Base-by-base conservation (phyloP, 1,139 yeast genomes). In the Yamadazyma triangularis region DNA sequence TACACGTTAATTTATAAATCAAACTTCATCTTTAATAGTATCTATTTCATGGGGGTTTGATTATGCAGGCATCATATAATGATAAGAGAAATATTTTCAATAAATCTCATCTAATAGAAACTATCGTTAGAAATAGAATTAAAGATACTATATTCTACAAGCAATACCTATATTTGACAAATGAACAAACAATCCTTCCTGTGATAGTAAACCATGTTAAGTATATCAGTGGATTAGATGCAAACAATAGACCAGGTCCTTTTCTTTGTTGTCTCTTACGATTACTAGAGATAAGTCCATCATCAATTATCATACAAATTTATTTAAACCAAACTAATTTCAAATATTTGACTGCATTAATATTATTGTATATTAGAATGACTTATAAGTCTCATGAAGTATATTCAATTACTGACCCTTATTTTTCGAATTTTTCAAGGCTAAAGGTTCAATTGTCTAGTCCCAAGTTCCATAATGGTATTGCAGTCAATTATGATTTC, bases 61-160 rank as follows among this genome's bases (percentile, higher is more conserved):
- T 18, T 9, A 18, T 18, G 20, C 31, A 40, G 25, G 33, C 46
- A 6, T 29, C 29, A 12, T 40, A 40, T 26, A 39, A 44, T 24
- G 64, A 58, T 28, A 58, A 56, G 34, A 28, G 62, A 27, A 47
- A 44, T 15, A 42, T 47, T 2, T 30, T 66, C 22, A 76, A 77
- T 44, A 75, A 78, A 24, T 73, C 79, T 0, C 51, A 66, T 33
- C 54, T 79, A 25, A 59, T 83, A 4, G 91, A 82, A 47, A 79
- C 82, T 35, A 82, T 84, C 37, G 59, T 79, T 18, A 60, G 88
- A 31, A 87, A 82, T 42, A 59, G 85, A 23, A 77, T 83, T 8
- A 71, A 73, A 31, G 89, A 80, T 42, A 74, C 84, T 2, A 47
- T 78, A 5, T 84, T 81, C 51, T 83, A 83, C 73, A 79, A 81